phyloP scores from a whole-genome alignment of 1,139 yeast genomes.

The Protomyces gravidus region DNA sequence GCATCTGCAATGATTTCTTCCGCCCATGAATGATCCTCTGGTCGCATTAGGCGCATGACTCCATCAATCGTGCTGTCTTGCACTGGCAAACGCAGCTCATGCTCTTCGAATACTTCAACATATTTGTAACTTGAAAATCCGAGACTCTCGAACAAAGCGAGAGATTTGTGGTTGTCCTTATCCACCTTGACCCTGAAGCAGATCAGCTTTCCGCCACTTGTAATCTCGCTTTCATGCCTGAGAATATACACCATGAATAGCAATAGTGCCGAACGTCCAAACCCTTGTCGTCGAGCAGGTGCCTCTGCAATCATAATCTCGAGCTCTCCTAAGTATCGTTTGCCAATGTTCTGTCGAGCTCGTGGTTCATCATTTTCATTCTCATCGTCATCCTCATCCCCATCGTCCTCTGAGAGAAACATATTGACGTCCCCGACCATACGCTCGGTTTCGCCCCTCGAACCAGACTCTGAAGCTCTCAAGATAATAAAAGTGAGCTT shows the following conservation, averaged over 20 bases:
- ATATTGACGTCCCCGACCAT: slow-evolving; percentile 31
- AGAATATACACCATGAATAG: slow-evolving; percentile 24
- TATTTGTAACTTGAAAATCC: slow-evolving; percentile 19
- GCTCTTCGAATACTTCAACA: slow-evolving; percentile 16
- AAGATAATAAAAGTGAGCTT: slow-evolving; percentile 28
- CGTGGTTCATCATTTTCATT: not conserved
- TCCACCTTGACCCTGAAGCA: slow-evolving; percentile 24
- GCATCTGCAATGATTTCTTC: not conserved
- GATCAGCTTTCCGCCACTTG: not conserved
- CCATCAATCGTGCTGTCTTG: not conserved
- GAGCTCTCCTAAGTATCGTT: slow-evolving; percentile 27
- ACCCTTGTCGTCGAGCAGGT: slow-evolving; percentile 18
- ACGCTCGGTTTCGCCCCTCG: not conserved
- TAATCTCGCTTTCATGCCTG: not conserved
- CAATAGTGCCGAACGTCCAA: slow-evolving; percentile 21
- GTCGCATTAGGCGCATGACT: not conserved
- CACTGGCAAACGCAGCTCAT: slow-evolving; percentile 49
- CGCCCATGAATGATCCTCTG: not conserved
- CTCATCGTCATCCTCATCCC: slow-evolving; percentile 3
- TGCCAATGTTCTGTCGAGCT: not conserved
- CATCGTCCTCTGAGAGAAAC: slow-evolving; percentile 11
- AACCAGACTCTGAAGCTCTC: not conserved
- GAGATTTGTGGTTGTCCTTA: slow-evolving; percentile 13
- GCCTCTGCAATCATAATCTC: slow-evolving; percentile 30
- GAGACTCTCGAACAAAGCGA: slow-evolving; percentile 11